Base-by-base conservation (phyloP, 352 stramenopile genomes). In the Peronospora destructor region DNA sequence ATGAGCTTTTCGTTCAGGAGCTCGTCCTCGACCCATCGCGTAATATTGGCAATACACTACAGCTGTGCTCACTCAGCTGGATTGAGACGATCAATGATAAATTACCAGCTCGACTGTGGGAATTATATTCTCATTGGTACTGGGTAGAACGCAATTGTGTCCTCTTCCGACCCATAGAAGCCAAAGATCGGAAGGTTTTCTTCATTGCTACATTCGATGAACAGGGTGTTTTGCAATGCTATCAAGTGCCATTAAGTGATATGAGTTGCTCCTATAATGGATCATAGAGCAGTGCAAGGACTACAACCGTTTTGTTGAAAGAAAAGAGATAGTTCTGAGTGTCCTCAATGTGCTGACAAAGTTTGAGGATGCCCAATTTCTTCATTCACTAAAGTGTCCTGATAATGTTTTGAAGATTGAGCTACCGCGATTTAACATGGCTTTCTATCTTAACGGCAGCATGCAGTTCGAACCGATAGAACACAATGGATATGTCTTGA, bases 51-150 rank as follows among this genome's bases (percentile, higher is more conserved):
- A 57, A 49, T 2, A 71, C 49, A 2, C 34, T 86, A 6, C 67
- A 76, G 19, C 12, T 80, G 0, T 79, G 72, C 33, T 48, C 44
- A 0, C 0, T 21, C 0, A 9, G 11, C 4, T 87, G 73, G 73
- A 36, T 53, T 7, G 29, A 64, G 9, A 17, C 33, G 2, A 57
- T 82, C 0, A 19, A n/a, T 3, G 4, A 28, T 2, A 14, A 33
- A 4, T 52, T 82, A 17, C 71, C 68, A 42, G 11, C 45, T n/a
- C 54, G 49, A 29, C 30, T 83, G 2, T 5, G 33, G 9, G 11
- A 64, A 12, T 25, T 84, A 16, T 68, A 79, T 40, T 73, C 63
- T 0, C 61, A 79, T 4, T 83, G 75, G 72, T 73, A 71, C 14
- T 84, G 70, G 68, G 38, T 77, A 8, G 60, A 83, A 4, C 2